phyloP scores from a whole-genome alignment of 371 early-diverging fungal species.

The Mortierella sp. region DNA sequence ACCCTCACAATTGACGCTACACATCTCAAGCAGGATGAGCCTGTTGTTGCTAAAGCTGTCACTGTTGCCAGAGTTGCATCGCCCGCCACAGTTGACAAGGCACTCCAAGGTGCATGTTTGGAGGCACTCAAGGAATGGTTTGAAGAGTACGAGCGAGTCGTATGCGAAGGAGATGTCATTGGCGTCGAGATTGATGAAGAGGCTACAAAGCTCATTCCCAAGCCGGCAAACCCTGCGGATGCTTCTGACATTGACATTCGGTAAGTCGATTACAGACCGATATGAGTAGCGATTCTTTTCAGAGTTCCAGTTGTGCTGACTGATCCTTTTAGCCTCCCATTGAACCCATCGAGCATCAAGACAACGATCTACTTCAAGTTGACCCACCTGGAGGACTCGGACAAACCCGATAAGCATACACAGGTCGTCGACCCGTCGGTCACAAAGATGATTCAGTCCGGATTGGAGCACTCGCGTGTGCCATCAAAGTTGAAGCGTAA shows the following conservation, averaged over 20 bases:
- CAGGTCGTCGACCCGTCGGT: slow-evolving; percentile 67
- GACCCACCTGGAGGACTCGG: slow-evolving; percentile 44
- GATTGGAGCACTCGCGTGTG: slow-evolving; percentile 70
- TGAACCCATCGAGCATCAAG: slow-evolving; percentile 22
- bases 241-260: slow-evolving; percentile 46
- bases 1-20: slow-evolving; percentile 50
- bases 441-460: slow-evolving; percentile 74
- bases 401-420: slow-evolving; percentile 34
- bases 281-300: too few species aligned
- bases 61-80: slow-evolving; percentile 82
- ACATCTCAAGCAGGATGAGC: slow-evolving; percentile 57
- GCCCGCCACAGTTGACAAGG: slow-evolving; percentile 76
- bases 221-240: slow-evolving; percentile 43
- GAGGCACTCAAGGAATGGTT: slow-evolving; percentile 78
- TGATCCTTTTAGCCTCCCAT: too few species aligned
- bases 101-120: slow-evolving; percentile 68
- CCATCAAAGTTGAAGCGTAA: slow-evolving; percentile 55
- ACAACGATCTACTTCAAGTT: slow-evolving; percentile 51
- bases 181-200: slow-evolving; percentile 74
- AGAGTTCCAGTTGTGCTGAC: too few species aligned
- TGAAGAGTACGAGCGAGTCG: slow-evolving; percentile 71
- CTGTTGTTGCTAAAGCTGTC: slow-evolving; percentile 71
- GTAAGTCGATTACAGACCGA: too few species aligned
- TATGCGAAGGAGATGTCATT: slow-evolving; percentile 80
- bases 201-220: slow-evolving; percentile 44